Base-by-base conservation (phyloP, 306 rosid species). In the Fragaria iinumae region DNA sequence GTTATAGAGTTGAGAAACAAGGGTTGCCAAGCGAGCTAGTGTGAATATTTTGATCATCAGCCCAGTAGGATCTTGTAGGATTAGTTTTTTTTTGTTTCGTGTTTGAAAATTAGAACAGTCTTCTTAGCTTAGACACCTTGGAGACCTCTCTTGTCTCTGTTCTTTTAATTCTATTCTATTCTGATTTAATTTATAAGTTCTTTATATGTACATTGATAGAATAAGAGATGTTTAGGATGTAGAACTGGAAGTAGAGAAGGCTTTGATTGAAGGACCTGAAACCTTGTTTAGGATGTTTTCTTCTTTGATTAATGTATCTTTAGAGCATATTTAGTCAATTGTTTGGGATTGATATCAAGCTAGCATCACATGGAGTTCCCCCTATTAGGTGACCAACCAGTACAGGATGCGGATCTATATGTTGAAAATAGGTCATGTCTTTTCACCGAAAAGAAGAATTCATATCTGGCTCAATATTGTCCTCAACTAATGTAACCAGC, bases 1-100 rank as follows among this genome's bases (percentile, higher is more conserved):
- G 97, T 93, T 27, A 47, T 90, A 69, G 97, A 90, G 90, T 89
- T 93, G 93, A 85, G 97, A 84, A 83, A 48, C 69, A 81, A 67
- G 69, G 73, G 8, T 73, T 34, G 76, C 71, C 79, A 67, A 16
- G 64, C 80, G 78, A 76, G 76, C 80, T 73, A 79, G 82, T 60
- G 56, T 67, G 80, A 63, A 67, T 21, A 76, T 81, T 56, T 50
- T 78, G 65, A 55, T 67, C 84, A 44, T 73, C 87, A 59, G 56
- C 68, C 62, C 81, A 73, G 84, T 69, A 20, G 86, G 83, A 82
- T 75, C 80, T 38, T 80, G 68, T 44, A 82, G 73, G 43, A 20
- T 52, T 74, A 74, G 71, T 59, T 65, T 44, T 44, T 41, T 71
- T 68, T 62, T 78, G 80, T 78, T 83, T 64, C 78, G 66, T 85